phyloP scores from a whole-genome alignment of 2,329 filamentous ascomycete species.

The Colletotrichum melonis region DNA sequence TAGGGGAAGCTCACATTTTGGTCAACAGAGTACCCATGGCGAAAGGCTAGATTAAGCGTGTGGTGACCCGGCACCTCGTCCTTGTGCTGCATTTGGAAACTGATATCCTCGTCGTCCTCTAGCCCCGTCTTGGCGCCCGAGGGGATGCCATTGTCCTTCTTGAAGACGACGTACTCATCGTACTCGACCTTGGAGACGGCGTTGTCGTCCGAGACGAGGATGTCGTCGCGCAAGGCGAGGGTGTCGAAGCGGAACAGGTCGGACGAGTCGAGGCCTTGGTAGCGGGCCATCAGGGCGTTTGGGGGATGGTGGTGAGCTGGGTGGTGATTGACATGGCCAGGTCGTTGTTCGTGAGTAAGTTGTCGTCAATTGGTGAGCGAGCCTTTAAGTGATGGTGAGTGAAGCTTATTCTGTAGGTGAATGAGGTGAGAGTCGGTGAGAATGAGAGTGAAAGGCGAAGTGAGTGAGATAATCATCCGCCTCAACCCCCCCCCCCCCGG shows the following conservation, averaged over 20 bases:
- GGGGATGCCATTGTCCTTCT: slow-evolving; percentile 36
- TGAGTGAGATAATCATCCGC: slow-evolving; percentile 2
- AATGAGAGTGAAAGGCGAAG: neutral
- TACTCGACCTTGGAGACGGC: slow-evolving; percentile 48
- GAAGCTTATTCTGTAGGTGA: neutral
- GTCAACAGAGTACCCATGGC: slow-evolving; percentile 44
- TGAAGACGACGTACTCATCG: slow-evolving; percentile 52
- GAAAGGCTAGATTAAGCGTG: slow-evolving; percentile 47
- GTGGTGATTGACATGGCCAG: slow-evolving; percentile 28
- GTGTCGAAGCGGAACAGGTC: slow-evolving; percentile 53
- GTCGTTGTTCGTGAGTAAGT: neutral
- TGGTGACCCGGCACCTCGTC: slow-evolving; percentile 45
- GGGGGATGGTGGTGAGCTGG: slow-evolving; percentile 4
- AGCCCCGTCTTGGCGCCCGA: slow-evolving; percentile 19
- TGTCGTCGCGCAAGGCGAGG: slow-evolving; percentile 44
- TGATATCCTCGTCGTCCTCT: slow-evolving; percentile 28
- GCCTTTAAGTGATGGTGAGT: neutral
- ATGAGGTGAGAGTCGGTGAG: slow-evolving; percentile 5
- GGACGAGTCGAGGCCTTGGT: slow-evolving; percentile 37
- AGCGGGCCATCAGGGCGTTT: slow-evolving; percentile 32
- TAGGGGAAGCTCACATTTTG: slow-evolving; percentile 37
- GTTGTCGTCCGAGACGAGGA: slow-evolving; percentile 45
- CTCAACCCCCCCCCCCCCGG: too few relatives aligned
- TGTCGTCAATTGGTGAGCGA: neutral
- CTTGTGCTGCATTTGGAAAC: slow-evolving; percentile 47